Evolutionary conservation across 371 early-diverging fungal genomes (phyloP).

Genomic region (Lichtheimia hyalospora): DNA sequence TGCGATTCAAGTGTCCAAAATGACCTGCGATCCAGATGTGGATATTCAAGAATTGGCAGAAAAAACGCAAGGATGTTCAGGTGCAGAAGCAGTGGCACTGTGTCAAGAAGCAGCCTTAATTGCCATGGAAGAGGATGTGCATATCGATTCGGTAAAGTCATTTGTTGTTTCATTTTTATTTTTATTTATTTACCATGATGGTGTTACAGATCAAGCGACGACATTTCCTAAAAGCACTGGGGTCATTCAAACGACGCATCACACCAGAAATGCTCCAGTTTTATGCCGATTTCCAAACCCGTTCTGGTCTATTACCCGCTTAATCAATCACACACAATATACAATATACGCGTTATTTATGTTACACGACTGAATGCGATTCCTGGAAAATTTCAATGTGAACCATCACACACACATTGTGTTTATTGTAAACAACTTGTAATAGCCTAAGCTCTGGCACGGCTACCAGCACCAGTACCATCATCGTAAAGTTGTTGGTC

Average conservation of each 20-base stretch:
- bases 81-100: constrained; percentile 92
- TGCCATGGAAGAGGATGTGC: constrained; percentile 87
- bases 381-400: background rate
- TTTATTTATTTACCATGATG: background rate
- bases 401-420: background rate
- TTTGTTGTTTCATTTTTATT: constrained; percentile 1
- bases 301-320: constrained; percentile 52
- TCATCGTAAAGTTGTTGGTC: constrained; percentile 59
- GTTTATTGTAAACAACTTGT: too few species aligned
- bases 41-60: constrained; percentile 59
- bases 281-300: constrained; percentile 72
- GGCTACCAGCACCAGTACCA: constrained; percentile 48
- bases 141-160: constrained; percentile 49
- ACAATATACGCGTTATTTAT: background rate
- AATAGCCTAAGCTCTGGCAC: constrained; percentile 22
- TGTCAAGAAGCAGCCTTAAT: constrained; percentile 93
- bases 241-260: constrained; percentile 71
- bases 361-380: background rate
- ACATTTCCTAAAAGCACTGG: constrained; percentile 73
- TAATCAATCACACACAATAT: constrained; percentile 8
- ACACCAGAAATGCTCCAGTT: constrained; percentile 92
- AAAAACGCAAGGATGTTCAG: constrained; percentile 89
- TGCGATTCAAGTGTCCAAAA: constrained; percentile 66
- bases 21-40: constrained; percentile 65
- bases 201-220: constrained; percentile 52